Evolutionary conservation across 768 basidiomycete genomes (phyloP).

Genomic region (Mycena albidolilacea): DNA sequence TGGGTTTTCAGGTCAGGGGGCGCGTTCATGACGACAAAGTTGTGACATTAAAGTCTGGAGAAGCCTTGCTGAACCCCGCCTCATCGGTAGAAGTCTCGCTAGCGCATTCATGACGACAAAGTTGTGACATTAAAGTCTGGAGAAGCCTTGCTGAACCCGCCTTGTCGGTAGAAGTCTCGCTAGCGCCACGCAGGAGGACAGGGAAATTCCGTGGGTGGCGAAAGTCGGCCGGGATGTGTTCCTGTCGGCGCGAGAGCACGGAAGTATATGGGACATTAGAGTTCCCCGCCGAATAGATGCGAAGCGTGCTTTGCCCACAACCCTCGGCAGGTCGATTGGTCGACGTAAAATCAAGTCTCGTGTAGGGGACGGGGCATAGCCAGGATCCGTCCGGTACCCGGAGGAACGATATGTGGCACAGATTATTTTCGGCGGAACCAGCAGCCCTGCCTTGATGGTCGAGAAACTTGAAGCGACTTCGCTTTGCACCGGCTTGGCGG

Average conservation of each 20-base stretch:
- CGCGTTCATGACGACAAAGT: neutral
- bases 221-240: neutral
- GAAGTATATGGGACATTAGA: neutral
- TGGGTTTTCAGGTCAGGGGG: conserved; percentile 11
- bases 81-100: too few relatives aligned
- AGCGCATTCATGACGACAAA: neutral
- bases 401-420: neutral
- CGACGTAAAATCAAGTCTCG: conserved; percentile 24
- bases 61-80: neutral
- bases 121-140: neutral
- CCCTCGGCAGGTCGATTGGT: neutral
- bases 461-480: neutral
- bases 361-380: conserved; percentile 10
- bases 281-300: neutral
- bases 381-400: neutral
- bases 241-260: neutral
- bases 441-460: neutral
- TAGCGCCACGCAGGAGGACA: too few relatives aligned
- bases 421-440: neutral
- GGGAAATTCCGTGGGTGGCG: neutral
- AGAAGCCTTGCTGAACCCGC: neutral
- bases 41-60: neutral
- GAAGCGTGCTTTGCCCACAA: neutral
- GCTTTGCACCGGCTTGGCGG: neutral
- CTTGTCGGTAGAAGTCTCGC: too few relatives aligned